Evolutionary conservation across 306 rosid species (phyloP).

Genomic region (Astragalus membranaceus): DNA sequence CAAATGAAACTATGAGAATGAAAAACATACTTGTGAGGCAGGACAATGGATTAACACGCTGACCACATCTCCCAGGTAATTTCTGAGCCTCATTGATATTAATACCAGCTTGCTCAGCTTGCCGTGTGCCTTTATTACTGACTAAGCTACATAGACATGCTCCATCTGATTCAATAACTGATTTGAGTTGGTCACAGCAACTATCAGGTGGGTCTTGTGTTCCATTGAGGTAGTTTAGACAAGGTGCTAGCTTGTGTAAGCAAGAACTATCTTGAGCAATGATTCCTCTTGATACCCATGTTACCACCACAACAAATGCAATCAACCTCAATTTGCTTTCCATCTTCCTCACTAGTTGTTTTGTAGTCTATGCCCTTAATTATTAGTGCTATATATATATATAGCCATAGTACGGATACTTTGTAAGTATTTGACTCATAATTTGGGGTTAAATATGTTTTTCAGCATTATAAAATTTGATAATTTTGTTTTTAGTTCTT

Average conservation of each 20-base stretch:
- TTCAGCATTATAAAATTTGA: too few relatives aligned
- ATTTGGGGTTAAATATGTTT: too few relatives aligned
- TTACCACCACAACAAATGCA: background rate
- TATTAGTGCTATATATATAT: background rate
- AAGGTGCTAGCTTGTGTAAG: slow-evolving; percentile 36
- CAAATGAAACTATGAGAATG: background rate
- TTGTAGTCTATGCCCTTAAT: background rate
- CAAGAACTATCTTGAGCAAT: slow-evolving; percentile 32
- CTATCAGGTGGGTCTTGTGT: slow-evolving; percentile 40
- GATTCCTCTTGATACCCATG: background rate
- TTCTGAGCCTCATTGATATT: slow-evolving; percentile 42
- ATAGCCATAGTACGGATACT: too few relatives aligned
- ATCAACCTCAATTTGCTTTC: background rate
- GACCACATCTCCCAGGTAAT: slow-evolving; percentile 47
- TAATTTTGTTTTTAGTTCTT: too few relatives aligned
- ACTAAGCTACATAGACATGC: slow-evolving; percentile 46
- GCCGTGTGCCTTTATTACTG: slow-evolving; percentile 38
- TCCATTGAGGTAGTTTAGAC: slow-evolving; percentile 50
- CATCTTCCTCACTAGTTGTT: background rate
- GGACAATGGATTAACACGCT: slow-evolving; percentile 42
- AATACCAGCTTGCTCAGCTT: slow-evolving; percentile 54
- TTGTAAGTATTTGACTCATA: too few relatives aligned
- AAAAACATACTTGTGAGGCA: slow-evolving; percentile 36
- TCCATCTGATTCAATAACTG: slow-evolving; percentile 40
- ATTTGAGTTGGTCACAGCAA: slow-evolving; percentile 55